These are phyloP conservation scores for Orobanche coerulescens DNA, from an alignment of 257 asterid species.

Conservation along the genomic window DNA sequence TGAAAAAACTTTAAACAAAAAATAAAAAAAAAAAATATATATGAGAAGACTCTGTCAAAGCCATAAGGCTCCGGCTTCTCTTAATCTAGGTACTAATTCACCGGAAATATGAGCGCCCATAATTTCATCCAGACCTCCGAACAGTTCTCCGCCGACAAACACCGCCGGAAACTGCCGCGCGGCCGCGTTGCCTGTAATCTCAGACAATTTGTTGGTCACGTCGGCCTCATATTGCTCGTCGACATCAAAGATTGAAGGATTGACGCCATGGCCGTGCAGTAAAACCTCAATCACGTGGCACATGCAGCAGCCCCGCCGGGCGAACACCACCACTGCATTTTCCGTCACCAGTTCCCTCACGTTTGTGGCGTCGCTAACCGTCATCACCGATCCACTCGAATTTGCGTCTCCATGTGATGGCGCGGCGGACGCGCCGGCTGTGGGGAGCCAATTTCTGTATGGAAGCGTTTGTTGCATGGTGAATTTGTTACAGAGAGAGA, in stretches of 20 bases:
- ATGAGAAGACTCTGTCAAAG: conserved; percentile 32
- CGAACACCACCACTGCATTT: conserved; percentile 62
- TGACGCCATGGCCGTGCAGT: conserved; percentile 62
- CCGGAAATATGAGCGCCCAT: conserved; percentile 71
- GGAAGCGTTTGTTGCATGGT: conserved; percentile 53
- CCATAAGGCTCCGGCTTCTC: conserved; percentile 65
- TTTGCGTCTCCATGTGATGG: not conserved
- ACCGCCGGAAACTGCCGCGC: conserved; percentile 46
- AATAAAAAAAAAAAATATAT: not conserved
- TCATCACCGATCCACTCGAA: not conserved
- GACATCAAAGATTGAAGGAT: conserved; percentile 45
- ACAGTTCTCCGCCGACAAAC: conserved; percentile 58
- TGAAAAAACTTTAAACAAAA: not conserved
- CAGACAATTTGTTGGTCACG: conserved; percentile 22
- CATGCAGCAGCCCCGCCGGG: conserved; percentile 77
- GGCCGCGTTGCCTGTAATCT: conserved; percentile 5
- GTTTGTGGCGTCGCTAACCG: not conserved
- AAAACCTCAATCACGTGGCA: conserved; percentile 61
- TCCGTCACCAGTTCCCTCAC: conserved; percentile 39
- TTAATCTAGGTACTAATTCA: conserved; percentile 57
- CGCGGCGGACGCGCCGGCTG: conserved; percentile 13
- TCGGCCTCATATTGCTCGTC: conserved; percentile 41
- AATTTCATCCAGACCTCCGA: conserved; percentile 62
- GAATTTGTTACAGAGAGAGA: not conserved
- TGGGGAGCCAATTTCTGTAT: conserved; percentile 23